Conservation (phyloP, 257 asterid genomes). For the Scutellaria baicalensis region DNA sequence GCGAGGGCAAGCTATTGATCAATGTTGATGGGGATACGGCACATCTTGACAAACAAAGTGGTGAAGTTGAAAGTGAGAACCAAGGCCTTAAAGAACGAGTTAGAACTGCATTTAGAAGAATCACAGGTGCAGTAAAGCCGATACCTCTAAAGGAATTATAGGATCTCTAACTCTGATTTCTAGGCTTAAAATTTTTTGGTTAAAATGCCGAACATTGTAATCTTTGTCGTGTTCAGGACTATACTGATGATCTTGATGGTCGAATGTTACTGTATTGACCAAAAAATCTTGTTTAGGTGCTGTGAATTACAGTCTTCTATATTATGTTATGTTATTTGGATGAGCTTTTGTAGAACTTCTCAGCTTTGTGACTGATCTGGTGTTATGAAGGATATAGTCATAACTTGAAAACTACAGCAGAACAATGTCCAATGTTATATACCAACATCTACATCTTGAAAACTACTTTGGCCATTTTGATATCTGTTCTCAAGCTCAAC, state of each 20-base stretch:
- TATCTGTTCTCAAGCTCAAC: background rate
- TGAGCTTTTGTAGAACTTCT: background rate
- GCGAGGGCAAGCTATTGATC: conserved; percentile 53
- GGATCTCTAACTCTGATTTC: too few species aligned
- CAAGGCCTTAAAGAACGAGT: conserved; percentile 85
- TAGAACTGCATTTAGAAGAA: conserved; percentile 55
- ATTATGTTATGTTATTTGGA: too few species aligned
- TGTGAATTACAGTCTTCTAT: too few species aligned
- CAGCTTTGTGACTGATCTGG: background rate
- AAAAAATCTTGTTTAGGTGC: too few species aligned
- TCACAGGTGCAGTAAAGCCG: conserved; percentile 72
- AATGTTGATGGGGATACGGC: conserved; percentile 72
- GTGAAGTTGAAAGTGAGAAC: conserved; percentile 80
- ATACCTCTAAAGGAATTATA: conserved; percentile 47
- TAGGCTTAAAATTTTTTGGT: too few species aligned
- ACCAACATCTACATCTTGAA: background rate
- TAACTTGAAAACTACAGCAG: background rate
- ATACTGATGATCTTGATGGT: too few species aligned
- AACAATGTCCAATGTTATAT: background rate
- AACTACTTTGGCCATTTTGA: background rate
- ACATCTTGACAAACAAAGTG: conserved; percentile 60
- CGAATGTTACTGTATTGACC: too few species aligned
- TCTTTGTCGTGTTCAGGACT: too few species aligned
- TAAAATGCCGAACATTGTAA: too few species aligned
- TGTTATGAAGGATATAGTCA: background rate